Percentiles rank a stretch among this genome's conserved stretches.
Evolutionary conservation across 2,329 filamentous ascomycete species (phyloP).

Genomic region (Xylariaceae sp.): DNA sequence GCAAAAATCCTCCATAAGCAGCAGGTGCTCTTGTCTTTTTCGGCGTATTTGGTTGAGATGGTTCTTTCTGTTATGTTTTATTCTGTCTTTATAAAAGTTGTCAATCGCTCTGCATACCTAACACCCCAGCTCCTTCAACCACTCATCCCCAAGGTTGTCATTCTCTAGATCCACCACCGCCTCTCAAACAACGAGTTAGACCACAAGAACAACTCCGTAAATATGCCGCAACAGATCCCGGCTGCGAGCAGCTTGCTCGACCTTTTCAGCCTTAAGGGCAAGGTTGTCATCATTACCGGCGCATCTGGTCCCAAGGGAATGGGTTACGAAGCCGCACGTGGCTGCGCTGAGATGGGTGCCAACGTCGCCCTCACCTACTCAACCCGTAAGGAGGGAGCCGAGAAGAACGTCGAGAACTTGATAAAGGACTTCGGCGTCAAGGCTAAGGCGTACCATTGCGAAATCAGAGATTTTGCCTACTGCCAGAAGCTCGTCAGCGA

Average conservation of each 20-base stretch:
- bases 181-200: neutral
- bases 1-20: neutral
- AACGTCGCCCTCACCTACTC: constrained; percentile 74
- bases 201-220: constrained; percentile 27
- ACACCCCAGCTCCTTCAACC: no score
- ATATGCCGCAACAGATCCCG: constrained; percentile 61
- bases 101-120: no score
- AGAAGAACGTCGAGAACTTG: constrained; percentile 68
- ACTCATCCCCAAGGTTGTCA: no score
- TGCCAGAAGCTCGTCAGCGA: constrained; percentile 60
- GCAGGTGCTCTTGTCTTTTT: no score
- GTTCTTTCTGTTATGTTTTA: no score
- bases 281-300: constrained; percentile 72
- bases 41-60: no score
- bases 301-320: constrained; percentile 72
- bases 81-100: no score
- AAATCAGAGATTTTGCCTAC: constrained; percentile 55
- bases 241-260: constrained; percentile 61
- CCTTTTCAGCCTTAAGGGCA: constrained; percentile 73
- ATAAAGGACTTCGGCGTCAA: constrained; percentile 68
- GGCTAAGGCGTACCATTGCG: constrained; percentile 62
- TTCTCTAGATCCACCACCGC: no score
- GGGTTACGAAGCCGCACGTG: constrained; percentile 70
- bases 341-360: constrained; percentile 71
- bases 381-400: constrained; percentile 68